Evolutionary conservation across 352 stramenopile genomes (phyloP).

Genomic region (Elongisporangium prolatum): DNA sequence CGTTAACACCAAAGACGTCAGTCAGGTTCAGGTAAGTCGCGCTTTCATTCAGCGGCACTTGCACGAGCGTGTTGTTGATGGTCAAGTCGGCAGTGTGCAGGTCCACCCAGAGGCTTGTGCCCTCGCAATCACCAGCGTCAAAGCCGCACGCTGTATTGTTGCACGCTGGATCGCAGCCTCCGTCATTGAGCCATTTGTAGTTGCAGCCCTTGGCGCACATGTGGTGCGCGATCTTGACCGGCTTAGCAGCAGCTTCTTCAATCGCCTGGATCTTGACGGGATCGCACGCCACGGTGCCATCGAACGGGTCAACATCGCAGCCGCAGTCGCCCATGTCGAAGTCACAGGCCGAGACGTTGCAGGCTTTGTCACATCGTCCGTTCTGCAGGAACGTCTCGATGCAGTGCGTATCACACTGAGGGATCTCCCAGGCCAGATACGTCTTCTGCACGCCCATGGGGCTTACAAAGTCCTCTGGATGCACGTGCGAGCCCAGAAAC

Average conservation of each 20-base stretch:
- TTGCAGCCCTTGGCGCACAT: constrained; percentile 71
- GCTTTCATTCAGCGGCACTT: constrained; percentile 59
- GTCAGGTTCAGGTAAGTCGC: constrained; percentile 68
- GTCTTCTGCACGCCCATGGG: constrained; percentile 85
- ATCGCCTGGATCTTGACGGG: constrained; percentile 55
- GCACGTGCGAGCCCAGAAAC: constrained; percentile 85
- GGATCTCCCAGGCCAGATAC: constrained; percentile 93
- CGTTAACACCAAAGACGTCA: constrained; percentile 53
- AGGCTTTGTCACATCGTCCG: constrained; percentile 84
- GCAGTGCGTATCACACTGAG: constrained; percentile 83
- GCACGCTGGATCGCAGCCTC: constrained; percentile 66
- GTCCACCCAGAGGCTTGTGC: constrained; percentile 17
- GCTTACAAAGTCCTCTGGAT: constrained; percentile 91
- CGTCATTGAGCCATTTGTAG: constrained; percentile 81
- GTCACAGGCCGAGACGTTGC: constrained; percentile 86
- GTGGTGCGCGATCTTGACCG: constrained; percentile 40
- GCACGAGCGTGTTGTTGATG: constrained; percentile 56
- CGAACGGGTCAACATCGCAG: constrained; percentile 47
- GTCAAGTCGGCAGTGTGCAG: constrained; percentile 41
- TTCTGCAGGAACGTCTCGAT: constrained; percentile 72
- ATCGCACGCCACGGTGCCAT: constrained; percentile 51
- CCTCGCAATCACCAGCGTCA: constrained; percentile 78
- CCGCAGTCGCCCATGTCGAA: constrained; percentile 94
- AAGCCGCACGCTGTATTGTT: constrained; percentile 83
- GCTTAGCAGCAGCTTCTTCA: constrained; percentile 40